Evolutionary conservation across 1,284 basidiomycete species (phyloP), one percentile per base, ranked within the genome.

Genomic region (Marasmius tenuissimus): DNA sequence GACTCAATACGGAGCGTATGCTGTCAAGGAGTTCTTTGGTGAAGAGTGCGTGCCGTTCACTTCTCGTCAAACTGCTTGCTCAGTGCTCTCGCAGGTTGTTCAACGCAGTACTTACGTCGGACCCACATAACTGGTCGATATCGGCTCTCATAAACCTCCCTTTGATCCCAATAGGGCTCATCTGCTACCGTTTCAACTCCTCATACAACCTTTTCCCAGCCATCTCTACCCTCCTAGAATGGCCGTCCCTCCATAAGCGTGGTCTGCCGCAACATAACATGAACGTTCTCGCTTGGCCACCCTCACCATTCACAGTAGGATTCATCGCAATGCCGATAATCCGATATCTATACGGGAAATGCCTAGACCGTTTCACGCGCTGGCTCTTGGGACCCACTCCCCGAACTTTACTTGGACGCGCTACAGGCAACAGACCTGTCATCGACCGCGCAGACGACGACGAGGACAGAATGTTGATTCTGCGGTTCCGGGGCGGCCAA

Each of bases 131-230:
- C 51, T 90, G 91, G 88, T 85, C 88, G 0, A 85, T 85, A 82
- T 82, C 85, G 50, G 86, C 88, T 37, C 89, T 82, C 73, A 71
- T 92, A 70, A 87, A 92, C 69, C 85, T 93, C 14, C 90, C 85
- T 5, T 68, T 86, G 40, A 81, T 88, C 57, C 85, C 87, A 0
- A 68, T 87, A 57, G 77, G 77, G 33, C 81, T 88, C 65, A 72
- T 88, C 58, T 71, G 81, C n/a, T 80, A 89, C 47, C 81, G 60
- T 10, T 66, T 86, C 54, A 64, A 75, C 73, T 82, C 67, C 74
- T 82, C 73, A 66, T 79, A 70, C 70, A 78, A 61, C 33, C 71
- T 86, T 61, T 71, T 87, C 3, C 79, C 86, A 4, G 72, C 90
- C 58, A 67, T 80, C 52, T 77, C 80, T 18, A 68, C 80, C 39